A percentile compares a stretch with the other conserved stretches of the same genome.
phyloP scores from a whole-genome alignment of 306 rosid species.

The Purshia tridentata region DNA sequence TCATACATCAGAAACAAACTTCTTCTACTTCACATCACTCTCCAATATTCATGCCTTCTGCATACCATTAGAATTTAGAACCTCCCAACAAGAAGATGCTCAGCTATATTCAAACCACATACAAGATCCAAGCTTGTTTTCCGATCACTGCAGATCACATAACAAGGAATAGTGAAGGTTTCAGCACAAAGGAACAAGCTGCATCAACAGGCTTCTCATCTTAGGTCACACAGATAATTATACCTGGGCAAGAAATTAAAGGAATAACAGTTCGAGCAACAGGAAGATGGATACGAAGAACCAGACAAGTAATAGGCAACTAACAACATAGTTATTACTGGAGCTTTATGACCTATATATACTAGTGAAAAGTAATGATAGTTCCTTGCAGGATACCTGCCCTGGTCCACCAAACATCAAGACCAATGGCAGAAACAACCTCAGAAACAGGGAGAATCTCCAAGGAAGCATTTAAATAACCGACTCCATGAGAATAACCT shows the following conservation, averaged over 20 bases:
- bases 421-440: constrained; percentile 17
- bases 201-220: constrained; percentile 12
- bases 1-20: not conserved
- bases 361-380: not conserved
- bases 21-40: not conserved
- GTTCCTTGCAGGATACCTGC: constrained; percentile 26
- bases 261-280: not conserved
- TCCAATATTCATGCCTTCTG: not conserved
- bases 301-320: not conserved
- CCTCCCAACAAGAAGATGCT: not conserved
- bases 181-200: constrained; percentile 8
- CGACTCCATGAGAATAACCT: constrained; percentile 5
- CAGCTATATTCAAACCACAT: constrained; percentile 1
- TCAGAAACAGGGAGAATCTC: constrained; percentile 16
- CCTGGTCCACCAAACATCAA: constrained; percentile 10
- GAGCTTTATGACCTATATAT: constrained; percentile 11
- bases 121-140: not conserved
- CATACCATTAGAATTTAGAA: not conserved
- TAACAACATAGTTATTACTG: constrained; percentile 2
- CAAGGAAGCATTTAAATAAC: constrained; percentile 12
- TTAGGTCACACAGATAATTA: not conserved
- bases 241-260: not conserved
- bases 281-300: constrained; percentile 8
- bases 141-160: constrained; percentile 11
- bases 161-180: constrained; percentile 4